A percentile compares a stretch with the other conserved stretches of the same genome.
These are phyloP conservation scores for Juglanconis sp. DNA, from an alignment of 2,329 filamentous ascomycete genomes.

Conservation along the genomic window DNA sequence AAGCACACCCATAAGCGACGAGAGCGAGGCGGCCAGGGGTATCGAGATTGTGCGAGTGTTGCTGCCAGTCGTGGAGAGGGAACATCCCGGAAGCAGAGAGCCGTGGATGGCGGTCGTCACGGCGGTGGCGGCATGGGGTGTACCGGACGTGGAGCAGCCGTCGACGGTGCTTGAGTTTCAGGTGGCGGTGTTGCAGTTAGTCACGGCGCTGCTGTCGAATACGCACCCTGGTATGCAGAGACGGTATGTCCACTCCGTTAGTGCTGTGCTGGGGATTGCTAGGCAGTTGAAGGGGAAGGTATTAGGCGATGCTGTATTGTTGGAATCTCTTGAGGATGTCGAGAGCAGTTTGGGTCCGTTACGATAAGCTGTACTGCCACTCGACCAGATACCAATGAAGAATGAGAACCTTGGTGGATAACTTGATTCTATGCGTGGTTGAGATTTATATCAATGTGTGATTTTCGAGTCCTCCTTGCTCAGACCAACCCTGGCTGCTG, in stretches of 20 bases:
- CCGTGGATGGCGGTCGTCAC: constrained; percentile 57
- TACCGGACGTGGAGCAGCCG: constrained; percentile 27
- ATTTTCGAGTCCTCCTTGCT: no score
- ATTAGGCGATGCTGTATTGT: constrained; percentile 27
- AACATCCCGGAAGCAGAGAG: constrained; percentile 42
- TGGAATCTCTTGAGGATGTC: constrained; percentile 45
- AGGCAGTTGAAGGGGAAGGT: constrained; percentile 35
- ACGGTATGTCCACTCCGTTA: constrained; percentile 50
- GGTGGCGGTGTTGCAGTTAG: constrained; percentile 54
- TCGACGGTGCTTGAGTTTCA: constrained; percentile 44
- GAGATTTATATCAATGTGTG: no score
- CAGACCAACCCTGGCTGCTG: no score
- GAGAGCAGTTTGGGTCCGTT: constrained; percentile 23
- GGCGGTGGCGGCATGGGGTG: constrained; percentile 45
- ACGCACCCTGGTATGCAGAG: constrained; percentile 44
- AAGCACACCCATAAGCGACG: constrained; percentile 23
- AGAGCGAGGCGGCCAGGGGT: constrained; percentile 42
- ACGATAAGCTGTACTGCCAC: constrained; percentile 3
- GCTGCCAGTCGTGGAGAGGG: constrained; percentile 48
- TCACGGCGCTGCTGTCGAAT: constrained; percentile 46
- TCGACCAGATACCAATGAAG: not conserved
- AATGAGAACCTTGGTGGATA: not conserved
- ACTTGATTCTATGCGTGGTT: no score
- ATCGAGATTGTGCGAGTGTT: constrained; percentile 56
- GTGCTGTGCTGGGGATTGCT: constrained; percentile 48